A percentile compares a stretch with the other conserved stretches of the same genome.
Evolutionary conservation across 140 eudicot genomes (phyloP).

Genomic region (Oenanthe javanica): DNA sequence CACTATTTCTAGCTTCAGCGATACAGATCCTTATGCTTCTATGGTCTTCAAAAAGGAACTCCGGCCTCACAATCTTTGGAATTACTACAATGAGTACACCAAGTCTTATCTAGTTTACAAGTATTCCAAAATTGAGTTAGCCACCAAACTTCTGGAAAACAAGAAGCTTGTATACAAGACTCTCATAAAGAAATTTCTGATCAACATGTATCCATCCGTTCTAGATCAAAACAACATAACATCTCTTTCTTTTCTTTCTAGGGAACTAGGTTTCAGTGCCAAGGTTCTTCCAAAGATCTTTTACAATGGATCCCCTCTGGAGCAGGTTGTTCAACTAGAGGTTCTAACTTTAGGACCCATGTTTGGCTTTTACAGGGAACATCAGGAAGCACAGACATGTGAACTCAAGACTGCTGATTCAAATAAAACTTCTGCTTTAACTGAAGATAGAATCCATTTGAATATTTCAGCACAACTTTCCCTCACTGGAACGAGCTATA

Average conservation of each 20-base stretch:
- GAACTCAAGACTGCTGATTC: not conserved
- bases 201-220: constrained; percentile 3
- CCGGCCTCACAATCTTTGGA: constrained; percentile 3
- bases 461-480: constrained; percentile 9
- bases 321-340: constrained; percentile 7
- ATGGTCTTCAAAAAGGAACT: constrained; percentile 11
- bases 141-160: constrained; percentile 8
- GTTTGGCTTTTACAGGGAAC: constrained; percentile 3
- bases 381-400: not conserved
- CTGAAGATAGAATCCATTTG: not conserved
- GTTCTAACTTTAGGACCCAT: constrained; percentile 24
- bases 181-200: constrained; percentile 4
- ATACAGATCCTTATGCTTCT: constrained; percentile 1
- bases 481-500: constrained; percentile 9
- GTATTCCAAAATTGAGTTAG: constrained; percentile 14
- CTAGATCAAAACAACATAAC: not conserved
- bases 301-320: not conserved
- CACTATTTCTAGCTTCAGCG: constrained; percentile 17
- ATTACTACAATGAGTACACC: not conserved
- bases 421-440: not conserved
- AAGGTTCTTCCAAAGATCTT: not conserved
- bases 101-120: constrained; percentile 19
- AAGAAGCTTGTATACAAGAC: not conserved
- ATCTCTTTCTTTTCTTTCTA: constrained; percentile 3
- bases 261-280: constrained; percentile 8